Evolutionary conservation across 2,329 filamentous ascomycete genomes (phyloP).

Genomic region (Dryadomyces quercus-mongolicae): DNA sequence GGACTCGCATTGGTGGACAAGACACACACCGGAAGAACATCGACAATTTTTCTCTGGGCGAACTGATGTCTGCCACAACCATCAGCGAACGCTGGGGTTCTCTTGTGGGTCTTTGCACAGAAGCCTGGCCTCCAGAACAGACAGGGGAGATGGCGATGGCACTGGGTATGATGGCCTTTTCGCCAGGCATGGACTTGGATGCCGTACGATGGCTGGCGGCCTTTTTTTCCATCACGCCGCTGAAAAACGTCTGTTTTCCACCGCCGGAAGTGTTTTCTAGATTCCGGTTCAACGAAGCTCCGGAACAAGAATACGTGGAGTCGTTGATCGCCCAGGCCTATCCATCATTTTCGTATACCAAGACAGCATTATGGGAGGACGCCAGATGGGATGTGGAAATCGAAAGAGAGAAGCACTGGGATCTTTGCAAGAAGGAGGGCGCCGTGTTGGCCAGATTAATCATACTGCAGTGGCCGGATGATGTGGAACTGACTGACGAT

Average conservation of each 20-base stretch:
- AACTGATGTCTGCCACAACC: neutral
- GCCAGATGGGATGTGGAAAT: neutral
- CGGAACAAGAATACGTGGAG: neutral
- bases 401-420: neutral
- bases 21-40: neutral
- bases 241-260: slow-evolving; percentile 25
- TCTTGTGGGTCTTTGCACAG: slow-evolving; percentile 12
- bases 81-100: slow-evolving; percentile 14
- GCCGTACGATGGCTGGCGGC: slow-evolving; percentile 25
- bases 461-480: neutral
- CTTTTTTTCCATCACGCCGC: slow-evolving; percentile 26
- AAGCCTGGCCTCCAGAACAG: neutral
- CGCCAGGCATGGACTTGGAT: slow-evolving; percentile 14
- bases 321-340: neutral
- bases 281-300: slow-evolving; percentile 4
- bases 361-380: neutral
- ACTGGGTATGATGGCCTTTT: slow-evolving; percentile 15
- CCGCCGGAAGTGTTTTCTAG: neutral
- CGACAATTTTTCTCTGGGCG: neutral
- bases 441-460: neutral
- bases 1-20: slow-evolving; percentile 2
- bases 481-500: neutral
- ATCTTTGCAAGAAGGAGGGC: neutral
- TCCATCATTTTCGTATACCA: neutral
- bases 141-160: slow-evolving; percentile 14